Percentiles rank a stretch among this genome's conserved stretches.
phyloP scores from a whole-genome alignment of 139 green algal genomes.

The Penium margaritaceum region DNA sequence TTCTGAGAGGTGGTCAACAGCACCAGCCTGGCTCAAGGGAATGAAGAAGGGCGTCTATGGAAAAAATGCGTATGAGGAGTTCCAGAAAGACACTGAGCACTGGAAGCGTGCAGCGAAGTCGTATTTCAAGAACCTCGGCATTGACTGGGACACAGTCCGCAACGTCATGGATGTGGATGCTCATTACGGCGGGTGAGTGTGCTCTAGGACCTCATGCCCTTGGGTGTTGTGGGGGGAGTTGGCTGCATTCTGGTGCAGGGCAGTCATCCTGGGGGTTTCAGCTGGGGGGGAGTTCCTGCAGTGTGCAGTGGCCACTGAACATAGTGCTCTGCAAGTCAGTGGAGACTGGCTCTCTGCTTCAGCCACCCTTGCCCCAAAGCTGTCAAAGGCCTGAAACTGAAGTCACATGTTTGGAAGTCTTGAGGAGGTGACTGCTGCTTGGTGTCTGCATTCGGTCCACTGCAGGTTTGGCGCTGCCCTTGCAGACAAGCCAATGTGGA shows the following conservation, averaged over 20 bases:
- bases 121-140: slow-evolving; percentile 16
- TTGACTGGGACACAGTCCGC: slow-evolving; percentile 27
- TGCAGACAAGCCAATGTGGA: slow-evolving; percentile 15
- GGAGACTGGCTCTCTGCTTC: too few species aligned
- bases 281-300: slow-evolving; percentile 20
- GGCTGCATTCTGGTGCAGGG: too few species aligned
- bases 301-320: too few species aligned
- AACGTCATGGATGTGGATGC: slow-evolving; percentile 43
- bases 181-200: slow-evolving; percentile 34
- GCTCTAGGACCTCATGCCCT: too few species aligned
- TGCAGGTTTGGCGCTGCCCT: slow-evolving; percentile 34
- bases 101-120: slow-evolving; percentile 10
- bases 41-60: slow-evolving; percentile 24
- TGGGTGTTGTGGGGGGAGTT: too few species aligned
- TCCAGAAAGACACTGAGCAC: slow-evolving; percentile 18
- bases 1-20: neutral
- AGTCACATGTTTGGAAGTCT: too few species aligned
- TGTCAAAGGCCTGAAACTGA: too few species aligned
- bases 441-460: too few species aligned
- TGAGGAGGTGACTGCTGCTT: too few species aligned
- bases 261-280: slow-evolving; percentile 20
- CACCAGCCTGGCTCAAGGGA: slow-evolving; percentile 8
- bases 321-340: too few species aligned
- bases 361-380: too few species aligned
- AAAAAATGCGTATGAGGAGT: slow-evolving; percentile 12